These are phyloP conservation scores for Aspergillus neotritici DNA, from an alignment of 2,329 filamentous ascomycete species.

Conservation along the genomic window DNA sequence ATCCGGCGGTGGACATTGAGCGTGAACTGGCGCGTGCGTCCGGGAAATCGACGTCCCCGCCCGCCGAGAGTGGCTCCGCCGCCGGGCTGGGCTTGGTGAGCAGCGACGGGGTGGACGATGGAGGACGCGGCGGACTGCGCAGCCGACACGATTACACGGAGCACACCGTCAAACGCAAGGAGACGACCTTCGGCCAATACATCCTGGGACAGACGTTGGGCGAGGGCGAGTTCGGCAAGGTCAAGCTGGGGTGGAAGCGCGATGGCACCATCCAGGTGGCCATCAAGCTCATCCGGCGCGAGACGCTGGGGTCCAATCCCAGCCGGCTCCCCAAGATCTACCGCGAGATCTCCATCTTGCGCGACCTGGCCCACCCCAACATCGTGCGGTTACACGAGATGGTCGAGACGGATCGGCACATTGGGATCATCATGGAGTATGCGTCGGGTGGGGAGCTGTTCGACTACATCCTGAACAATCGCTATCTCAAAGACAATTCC, in stretches of 20 bases:
- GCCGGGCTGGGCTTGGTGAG: conserved; percentile 46
- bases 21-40: conserved; percentile 65
- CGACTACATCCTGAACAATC: conserved; percentile 94
- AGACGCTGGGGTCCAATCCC: conserved; percentile 81
- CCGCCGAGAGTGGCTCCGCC: conserved; percentile 41
- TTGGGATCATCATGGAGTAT: conserved; percentile 97
- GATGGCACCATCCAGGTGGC: conserved; percentile 91
- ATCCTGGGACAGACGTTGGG: conserved; percentile 92
- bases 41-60: conserved; percentile 48
- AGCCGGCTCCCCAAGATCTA: conserved; percentile 92
- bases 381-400: conserved; percentile 97
- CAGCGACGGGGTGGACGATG: conserved; percentile 47
- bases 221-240: conserved; percentile 97
- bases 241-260: conserved; percentile 97
- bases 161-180: conserved; percentile 62
- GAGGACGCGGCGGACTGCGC: conserved; percentile 29
- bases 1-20: conserved; percentile 66
- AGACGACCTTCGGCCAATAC: conserved; percentile 90
- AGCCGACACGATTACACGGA: conserved; percentile 54
- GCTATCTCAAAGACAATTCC: conserved; percentile 89
- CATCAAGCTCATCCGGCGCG: conserved; percentile 94
- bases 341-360: conserved; percentile 88
- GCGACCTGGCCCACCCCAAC: conserved; percentile 85
- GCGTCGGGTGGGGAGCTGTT: conserved; percentile 96
- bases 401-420: conserved; percentile 95